phyloP scores from a whole-genome alignment of 257 asterid species.

The Solanum microdontum region DNA sequence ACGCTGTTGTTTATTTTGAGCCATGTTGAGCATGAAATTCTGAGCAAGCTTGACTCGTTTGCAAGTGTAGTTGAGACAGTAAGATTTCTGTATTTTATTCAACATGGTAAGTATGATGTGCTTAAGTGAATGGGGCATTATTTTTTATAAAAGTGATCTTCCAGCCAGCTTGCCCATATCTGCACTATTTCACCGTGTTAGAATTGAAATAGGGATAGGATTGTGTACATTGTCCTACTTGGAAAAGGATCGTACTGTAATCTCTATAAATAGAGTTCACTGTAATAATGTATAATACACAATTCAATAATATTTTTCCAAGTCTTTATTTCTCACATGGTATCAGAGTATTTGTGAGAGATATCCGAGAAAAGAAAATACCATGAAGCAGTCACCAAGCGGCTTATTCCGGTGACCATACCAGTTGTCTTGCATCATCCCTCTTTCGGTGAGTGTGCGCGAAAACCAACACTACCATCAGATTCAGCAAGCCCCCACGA shows the following conservation, averaged over 20 bases:
- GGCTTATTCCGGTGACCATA: background rate
- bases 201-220: background rate
- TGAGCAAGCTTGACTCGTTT: background rate
- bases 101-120: background rate
- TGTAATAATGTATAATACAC: background rate
- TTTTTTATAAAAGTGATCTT: background rate
- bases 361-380: background rate
- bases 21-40: background rate
- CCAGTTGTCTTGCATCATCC: background rate
- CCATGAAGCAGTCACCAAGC: background rate
- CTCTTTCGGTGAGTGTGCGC: background rate
- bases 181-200: background rate
- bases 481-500: background rate
- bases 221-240: background rate
- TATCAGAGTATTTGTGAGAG: background rate
- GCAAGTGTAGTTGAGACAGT: background rate
- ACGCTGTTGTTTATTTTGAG: background rate
- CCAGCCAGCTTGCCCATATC: too few species aligned
- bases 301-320: background rate
- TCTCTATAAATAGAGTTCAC: background rate
- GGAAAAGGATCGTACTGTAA: background rate
- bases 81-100: background rate
- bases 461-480: background rate
- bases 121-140: background rate
- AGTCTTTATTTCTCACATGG: background rate